Evolutionary conservation across 129 eudicot species (phyloP).

Genomic region (Flaveria sonorensis): DNA sequence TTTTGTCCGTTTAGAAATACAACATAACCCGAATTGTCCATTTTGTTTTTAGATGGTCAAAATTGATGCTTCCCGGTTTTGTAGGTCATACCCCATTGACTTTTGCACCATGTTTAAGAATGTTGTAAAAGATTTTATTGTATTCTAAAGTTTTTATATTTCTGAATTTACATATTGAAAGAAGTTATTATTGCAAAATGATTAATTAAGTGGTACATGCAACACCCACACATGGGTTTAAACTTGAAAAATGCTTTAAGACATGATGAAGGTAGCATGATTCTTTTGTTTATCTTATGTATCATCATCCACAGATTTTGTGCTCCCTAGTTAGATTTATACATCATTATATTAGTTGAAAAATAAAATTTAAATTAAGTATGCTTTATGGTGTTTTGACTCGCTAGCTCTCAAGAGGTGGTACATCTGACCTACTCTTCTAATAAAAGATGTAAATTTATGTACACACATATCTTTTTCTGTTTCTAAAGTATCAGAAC

Average conservation of each 20-base stretch:
- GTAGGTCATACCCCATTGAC: conserved; percentile 10
- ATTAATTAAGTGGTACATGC: not conserved
- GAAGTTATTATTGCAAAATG: conserved; percentile 1
- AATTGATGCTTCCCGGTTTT: not conserved
- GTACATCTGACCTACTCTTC: not conserved
- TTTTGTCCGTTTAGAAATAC: not conserved
- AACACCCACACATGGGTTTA: not conserved
- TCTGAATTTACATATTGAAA: not conserved
- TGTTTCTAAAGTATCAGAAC: not conserved
- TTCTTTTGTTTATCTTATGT: not conserved
- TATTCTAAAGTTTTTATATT: not conserved
- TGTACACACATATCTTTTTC: not conserved
- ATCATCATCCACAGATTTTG: not conserved
- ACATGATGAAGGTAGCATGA: conserved; percentile 10
- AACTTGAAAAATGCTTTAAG: not conserved
- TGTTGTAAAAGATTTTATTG: not conserved
- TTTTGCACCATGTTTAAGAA: conserved; percentile 10
- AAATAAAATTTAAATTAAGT: not conserved
- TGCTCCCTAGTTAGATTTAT: not conserved
- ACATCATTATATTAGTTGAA: not conserved
- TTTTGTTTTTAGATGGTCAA: not conserved
- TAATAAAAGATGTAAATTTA: not conserved
- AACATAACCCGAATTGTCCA: not conserved
- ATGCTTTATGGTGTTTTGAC: not conserved
- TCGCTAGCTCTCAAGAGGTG: not conserved